These are phyloP conservation scores for Licmophora abbreviata DNA, from an alignment of 108 stramenopile species.

Conservation along the genomic window DNA sequence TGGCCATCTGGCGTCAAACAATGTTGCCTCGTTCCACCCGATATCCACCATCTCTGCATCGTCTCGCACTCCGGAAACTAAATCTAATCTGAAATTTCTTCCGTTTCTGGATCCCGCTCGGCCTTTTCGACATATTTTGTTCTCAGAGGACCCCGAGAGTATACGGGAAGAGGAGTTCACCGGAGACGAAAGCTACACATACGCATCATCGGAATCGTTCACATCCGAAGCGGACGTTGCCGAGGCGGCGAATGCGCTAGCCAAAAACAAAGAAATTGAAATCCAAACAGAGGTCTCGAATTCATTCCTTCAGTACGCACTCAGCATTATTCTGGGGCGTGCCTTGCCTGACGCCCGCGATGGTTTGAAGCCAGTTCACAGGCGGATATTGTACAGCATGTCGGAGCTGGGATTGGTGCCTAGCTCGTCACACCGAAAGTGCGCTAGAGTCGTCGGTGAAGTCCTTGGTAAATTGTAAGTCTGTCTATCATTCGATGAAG, in stretches of 20 bases:
- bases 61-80: too few relatives aligned
- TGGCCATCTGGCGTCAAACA: too few relatives aligned
- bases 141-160: neutral
- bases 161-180: conserved; percentile 4
- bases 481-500: too few relatives aligned
- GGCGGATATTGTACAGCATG: conserved; percentile 95
- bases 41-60: too few relatives aligned
- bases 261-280: conserved; percentile 30
- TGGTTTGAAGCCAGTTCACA: conserved; percentile 95
- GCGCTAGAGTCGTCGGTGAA: conserved; percentile 96
- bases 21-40: too few relatives aligned
- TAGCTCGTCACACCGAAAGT: conserved; percentile 81
- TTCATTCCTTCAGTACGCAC: conserved; percentile 90
- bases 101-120: too few relatives aligned
- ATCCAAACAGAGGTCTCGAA: conserved; percentile 56
- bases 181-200: conserved; percentile 1
- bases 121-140: too few relatives aligned
- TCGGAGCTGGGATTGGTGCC: conserved; percentile 72
- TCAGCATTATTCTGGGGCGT: conserved; percentile 89
- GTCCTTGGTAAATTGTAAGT: conserved; percentile 90
- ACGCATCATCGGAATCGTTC: neutral
- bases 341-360: conserved; percentile 95
- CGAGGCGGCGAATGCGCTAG: neutral
- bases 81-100: too few relatives aligned
- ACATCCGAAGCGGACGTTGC: neutral